Base-by-base conservation (phyloP, 73 alveolate species). In the Tetrahymena thermophila region DNA sequence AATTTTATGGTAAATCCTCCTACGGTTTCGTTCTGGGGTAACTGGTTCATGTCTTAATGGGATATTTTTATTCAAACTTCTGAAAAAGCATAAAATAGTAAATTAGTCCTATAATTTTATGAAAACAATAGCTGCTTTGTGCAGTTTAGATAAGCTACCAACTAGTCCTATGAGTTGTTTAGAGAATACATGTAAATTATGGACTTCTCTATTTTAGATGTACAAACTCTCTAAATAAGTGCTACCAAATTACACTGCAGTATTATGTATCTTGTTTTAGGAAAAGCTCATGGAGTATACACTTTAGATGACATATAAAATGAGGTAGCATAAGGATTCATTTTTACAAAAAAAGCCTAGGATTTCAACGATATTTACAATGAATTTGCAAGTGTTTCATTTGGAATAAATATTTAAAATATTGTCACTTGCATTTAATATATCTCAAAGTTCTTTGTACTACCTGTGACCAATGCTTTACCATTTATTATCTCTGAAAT, bases 251-350 rank as follows among this genome's bases (percentile, higher is more conserved):
- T 95, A 35, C 84, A 85, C 43, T 94, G 95, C 15, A 42, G 95
- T 43, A 85, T 95, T 14, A 95, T 95, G 97, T 95, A 95, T 95
- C 93, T 95, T 6, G 94, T 55, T 0, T 85, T 95, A 35, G 97
- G 93, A 16, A 17, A 84, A 50, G 95, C 93, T 28, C 43, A 85
- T 95, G 94, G 84, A 34, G 28, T 84, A 85, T 95, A 85, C 34
- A 43, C 95, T 17, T 25, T 23, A 89, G 97, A 95, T 7, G 43
- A 95, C 25, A 89, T 95, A 23, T 31, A 19, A 28, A 71, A 71
- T 13, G 8, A 19, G n/a, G 37, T 71, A 17, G 11, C 35, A 28
- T 0, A 71, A n/a, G 89, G 89, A 71, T 71, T 23, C 35, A 71
- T 71, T 23, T 71, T 71, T 31, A n/a, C 19, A 28, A 11, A 71